phyloP scores from a whole-genome alignment of 352 stramenopile genomes.

The Pythium oligandrum region DNA sequence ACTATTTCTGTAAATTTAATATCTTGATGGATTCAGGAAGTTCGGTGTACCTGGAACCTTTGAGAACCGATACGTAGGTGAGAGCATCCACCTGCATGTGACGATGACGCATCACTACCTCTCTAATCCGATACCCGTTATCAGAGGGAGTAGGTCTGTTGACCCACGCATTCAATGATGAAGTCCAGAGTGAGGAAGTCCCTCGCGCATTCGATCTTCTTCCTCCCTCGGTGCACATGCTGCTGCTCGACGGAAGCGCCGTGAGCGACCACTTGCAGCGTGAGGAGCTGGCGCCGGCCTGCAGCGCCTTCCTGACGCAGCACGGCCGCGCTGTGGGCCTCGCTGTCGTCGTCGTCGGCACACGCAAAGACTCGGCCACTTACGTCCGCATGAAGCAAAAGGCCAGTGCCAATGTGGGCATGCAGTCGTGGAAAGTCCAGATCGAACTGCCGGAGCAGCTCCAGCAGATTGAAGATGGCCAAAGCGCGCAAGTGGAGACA shows the following conservation, averaged over 20 bases:
- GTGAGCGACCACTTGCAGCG: conserved; percentile 80
- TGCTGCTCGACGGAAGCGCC: conserved; percentile 75
- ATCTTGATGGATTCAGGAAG: too few relatives aligned
- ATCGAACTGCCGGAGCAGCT: conserved; percentile 29
- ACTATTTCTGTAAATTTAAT: too few relatives aligned
- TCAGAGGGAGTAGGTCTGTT: too few relatives aligned
- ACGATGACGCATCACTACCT: too few relatives aligned
- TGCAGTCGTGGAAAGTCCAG: conserved; percentile 85
- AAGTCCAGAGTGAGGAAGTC: too few relatives aligned
- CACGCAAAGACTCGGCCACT: conserved; percentile 92
- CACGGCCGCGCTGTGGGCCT: conserved; percentile 86
- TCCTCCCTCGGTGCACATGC: background rate
- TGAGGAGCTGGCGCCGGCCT: conserved; percentile 78
- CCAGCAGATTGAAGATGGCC: conserved; percentile 13
- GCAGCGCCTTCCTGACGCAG: conserved; percentile 33
- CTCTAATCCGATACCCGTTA: too few relatives aligned
- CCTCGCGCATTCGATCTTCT: too few relatives aligned
- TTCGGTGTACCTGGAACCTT: too few relatives aligned
- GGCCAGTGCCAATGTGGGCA: conserved; percentile 92
- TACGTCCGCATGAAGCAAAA: conserved; percentile 99
- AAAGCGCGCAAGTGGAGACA: conserved; percentile 3
- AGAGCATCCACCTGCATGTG: too few relatives aligned
- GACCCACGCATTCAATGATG: too few relatives aligned
- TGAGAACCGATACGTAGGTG: too few relatives aligned
- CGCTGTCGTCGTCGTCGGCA: conserved; percentile 97